Base-by-base conservation (phyloP, 2,329 filamentous ascomycete genomes). In the Westerdykella sp. region DNA sequence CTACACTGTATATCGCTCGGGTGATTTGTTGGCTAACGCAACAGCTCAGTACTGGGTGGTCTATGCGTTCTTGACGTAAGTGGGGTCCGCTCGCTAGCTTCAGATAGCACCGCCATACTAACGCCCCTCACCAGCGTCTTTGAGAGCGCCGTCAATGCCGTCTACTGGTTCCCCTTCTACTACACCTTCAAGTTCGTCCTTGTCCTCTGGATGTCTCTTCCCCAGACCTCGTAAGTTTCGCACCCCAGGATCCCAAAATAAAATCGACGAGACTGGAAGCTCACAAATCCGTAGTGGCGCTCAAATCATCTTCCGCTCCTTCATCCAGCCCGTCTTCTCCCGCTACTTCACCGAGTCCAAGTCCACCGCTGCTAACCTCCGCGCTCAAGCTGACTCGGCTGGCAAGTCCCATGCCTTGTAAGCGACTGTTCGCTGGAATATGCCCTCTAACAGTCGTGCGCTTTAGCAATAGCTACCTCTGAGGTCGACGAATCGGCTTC, bases 141-240 rank as follows among this genome's bases (percentile, higher is more conserved):
- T 58, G 87, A 94, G 78, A 89, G 85, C 69, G 78, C 85, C 49
- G 73, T 94, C 63, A 89, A 79, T 72, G 85, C 88, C 51, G 85
- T 91, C 51, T 93, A 93, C 79, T 94, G 87, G 87, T 88, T 94
- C 77, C 85, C 93, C 66, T 98, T 98, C 77, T 98, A 98, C 85
- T 98, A 87, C 74, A 91, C 90, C 68, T 97, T 98, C 85, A 98
- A 98, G 81, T 96, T 98, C 68, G 76, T 94, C 66, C 85, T 97
- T 69, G 79, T 97, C 62, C 83, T 98, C 69, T 98, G 93, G 93
- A 89, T 98, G 75, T 83, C 91, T 59, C 88, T 98, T 63, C 93
- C 93, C 69, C 80, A 87, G 71, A 96, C 94, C 77, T 77, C 78
- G 91, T 96, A 84, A 68, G 84, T 75, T 35, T 39, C 28, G 21